Conservation (phyloP, 1,284 basidiomycete genomes). For the Tylopilus sp. region DNA sequence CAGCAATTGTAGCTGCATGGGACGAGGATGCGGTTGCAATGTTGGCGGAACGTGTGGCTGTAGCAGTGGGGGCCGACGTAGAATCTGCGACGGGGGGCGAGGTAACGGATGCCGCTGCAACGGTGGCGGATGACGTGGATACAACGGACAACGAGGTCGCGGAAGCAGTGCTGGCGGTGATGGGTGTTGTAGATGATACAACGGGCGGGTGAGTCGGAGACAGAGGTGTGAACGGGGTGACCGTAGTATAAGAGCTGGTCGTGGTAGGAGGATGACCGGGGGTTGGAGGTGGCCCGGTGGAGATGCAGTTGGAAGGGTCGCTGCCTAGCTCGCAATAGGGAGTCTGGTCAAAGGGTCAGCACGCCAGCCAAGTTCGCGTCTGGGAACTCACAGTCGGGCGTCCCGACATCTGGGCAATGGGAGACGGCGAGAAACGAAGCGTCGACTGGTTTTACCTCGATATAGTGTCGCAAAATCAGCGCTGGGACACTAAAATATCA, state of each 20-base stretch:
- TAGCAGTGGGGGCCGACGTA: background rate
- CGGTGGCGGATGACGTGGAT: background rate
- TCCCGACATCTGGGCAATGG: slow-evolving; percentile 9
- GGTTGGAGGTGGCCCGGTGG: too few species aligned
- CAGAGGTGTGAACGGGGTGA: background rate
- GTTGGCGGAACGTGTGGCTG: background rate
- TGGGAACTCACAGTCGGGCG: background rate
- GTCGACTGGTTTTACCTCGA: slow-evolving; percentile 1
- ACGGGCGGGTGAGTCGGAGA: background rate
- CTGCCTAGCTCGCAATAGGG: too few species aligned
- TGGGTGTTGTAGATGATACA: too few species aligned
- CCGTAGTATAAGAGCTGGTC: background rate
- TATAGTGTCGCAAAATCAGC: background rate
- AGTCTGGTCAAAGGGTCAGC: slow-evolving; percentile 2
- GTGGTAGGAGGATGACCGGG: background rate
- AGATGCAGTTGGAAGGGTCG: background rate
- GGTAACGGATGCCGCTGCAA: background rate
- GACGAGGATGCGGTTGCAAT: slow-evolving; percentile 10
- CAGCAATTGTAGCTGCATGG: slow-evolving; percentile 40
- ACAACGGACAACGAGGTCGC: background rate
- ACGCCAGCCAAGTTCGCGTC: background rate
- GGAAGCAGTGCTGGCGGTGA: background rate
- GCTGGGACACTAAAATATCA: slow-evolving; percentile 13
- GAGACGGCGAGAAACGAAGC: background rate
- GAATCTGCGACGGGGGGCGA: background rate